phyloP scores from a whole-genome alignment of 805 yeast genomes.

The Schwanniomyces pseudopolymorphus region DNA sequence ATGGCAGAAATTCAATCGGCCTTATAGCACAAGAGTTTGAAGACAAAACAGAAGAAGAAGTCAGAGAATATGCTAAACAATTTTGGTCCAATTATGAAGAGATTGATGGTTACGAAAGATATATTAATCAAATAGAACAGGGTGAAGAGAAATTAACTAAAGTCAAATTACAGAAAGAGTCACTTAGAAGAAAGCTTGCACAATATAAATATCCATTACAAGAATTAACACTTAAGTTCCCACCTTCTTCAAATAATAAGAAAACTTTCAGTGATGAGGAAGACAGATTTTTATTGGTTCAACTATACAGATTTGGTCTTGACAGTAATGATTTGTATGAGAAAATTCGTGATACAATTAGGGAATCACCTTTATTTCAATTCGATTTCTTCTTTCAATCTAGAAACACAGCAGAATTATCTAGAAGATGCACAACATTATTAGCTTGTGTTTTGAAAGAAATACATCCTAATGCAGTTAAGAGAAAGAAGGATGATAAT shows the following conservation, averaged over 20 bases:
- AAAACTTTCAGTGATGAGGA: slow-evolving; percentile 79
- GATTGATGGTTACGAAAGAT: slow-evolving; percentile 88
- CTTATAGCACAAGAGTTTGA: slow-evolving; percentile 79
- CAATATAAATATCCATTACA: slow-evolving; percentile 74
- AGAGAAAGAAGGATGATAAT: slow-evolving; percentile 6
- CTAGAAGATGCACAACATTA: slow-evolving; percentile 79
- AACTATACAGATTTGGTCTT: slow-evolving; percentile 75
- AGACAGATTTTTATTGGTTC: slow-evolving; percentile 82
- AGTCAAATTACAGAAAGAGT: slow-evolving; percentile 69
- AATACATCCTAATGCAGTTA: slow-evolving; percentile 19
- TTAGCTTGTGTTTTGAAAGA: slow-evolving; percentile 76
- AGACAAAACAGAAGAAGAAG: slow-evolving; percentile 78
- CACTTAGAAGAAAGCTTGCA: slow-evolving; percentile 72
- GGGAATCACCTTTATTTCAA: slow-evolving; percentile 73
- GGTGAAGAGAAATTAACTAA: slow-evolving; percentile 84
- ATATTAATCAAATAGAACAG: slow-evolving; percentile 72
- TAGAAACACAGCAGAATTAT: slow-evolving; percentile 72
- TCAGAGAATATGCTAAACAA: slow-evolving; percentile 68
- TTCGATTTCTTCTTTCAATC: slow-evolving; percentile 87
- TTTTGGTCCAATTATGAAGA: slow-evolving; percentile 81
- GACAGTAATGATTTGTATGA: slow-evolving; percentile 81
- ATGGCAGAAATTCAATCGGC: slow-evolving; percentile 74
- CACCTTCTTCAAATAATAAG: slow-evolving; percentile 67
- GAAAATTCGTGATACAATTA: slow-evolving; percentile 68
- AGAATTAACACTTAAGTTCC: slow-evolving; percentile 68